Evolutionary conservation across 306 rosid species (phyloP).

Genomic region (Delonix regia): DNA sequence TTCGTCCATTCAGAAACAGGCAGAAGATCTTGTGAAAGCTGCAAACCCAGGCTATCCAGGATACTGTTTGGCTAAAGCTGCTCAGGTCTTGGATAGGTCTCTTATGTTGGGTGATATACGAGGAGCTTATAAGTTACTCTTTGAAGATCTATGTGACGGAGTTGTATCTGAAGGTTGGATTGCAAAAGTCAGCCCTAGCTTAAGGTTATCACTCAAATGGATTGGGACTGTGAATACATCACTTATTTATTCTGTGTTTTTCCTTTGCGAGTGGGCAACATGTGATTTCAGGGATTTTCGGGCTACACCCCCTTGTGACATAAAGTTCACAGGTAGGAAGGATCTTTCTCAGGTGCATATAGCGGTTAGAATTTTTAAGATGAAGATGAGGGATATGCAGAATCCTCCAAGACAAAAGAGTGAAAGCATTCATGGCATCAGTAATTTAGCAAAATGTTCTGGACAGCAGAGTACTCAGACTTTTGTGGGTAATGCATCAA

Average conservation of each 20-base stretch:
- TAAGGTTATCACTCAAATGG: conserved; percentile 85
- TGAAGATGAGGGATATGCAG: conserved; percentile 63
- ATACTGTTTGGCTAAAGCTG: conserved; percentile 80
- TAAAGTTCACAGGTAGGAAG: conserved; percentile 81
- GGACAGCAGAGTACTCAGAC: conserved; percentile 50
- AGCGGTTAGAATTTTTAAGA: conserved; percentile 72
- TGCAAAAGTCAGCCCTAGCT: conserved; percentile 76
- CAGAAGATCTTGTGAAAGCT: conserved; percentile 72
- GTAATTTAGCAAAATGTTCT: conserved; percentile 46
- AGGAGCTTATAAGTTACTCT: conserved; percentile 65
- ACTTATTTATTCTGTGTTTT: conserved; percentile 79
- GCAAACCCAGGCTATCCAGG: conserved; percentile 79
- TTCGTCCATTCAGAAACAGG: conserved; percentile 67
- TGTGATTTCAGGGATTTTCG: conserved; percentile 90
- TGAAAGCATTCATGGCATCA: conserved; percentile 44
- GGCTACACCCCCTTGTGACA: conserved; percentile 57
- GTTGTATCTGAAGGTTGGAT: conserved; percentile 69
- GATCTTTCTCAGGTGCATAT: conserved; percentile 81
- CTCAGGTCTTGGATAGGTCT: conserved; percentile 78
- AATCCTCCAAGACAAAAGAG: conserved; percentile 46
- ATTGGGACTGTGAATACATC: conserved; percentile 61
- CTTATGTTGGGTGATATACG: conserved; percentile 70
- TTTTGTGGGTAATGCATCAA: conserved; percentile 42
- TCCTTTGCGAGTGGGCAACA: conserved; percentile 97
- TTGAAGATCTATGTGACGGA: conserved; percentile 74